Conservation (phyloP, 1,284 basidiomycete species). For the Rhodotorula sp. region DNA sequence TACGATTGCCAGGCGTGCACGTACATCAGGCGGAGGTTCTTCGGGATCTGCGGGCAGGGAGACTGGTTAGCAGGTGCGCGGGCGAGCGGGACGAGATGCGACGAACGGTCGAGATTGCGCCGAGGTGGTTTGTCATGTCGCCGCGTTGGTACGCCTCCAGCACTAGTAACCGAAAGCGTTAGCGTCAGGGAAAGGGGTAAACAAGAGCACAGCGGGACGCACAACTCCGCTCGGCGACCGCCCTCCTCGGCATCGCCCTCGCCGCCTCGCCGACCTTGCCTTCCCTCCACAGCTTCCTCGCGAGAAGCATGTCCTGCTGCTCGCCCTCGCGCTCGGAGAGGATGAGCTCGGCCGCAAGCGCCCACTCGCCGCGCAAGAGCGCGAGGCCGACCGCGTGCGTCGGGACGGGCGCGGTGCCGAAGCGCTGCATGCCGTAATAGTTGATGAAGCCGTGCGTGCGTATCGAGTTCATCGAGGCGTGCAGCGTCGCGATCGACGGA, state of each 20-base stretch:
- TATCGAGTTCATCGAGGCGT: conserved; percentile 74
- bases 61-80: neutral
- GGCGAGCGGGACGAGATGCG: neutral
- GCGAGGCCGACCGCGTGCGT: conserved; percentile 92
- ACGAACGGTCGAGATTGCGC: conserved; percentile 77
- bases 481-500: conserved; percentile 68
- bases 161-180: conserved; percentile 51
- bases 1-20: conserved; percentile 99
- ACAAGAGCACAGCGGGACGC: neutral
- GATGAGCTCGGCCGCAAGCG: conserved; percentile 78
- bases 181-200: neutral
- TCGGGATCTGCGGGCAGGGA: conserved; percentile 69
- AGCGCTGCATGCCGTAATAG: conserved; percentile 99
- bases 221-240: conserved; percentile 84
- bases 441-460: conserved; percentile 92
- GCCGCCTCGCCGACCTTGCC: conserved; percentile 74
- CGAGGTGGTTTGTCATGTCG: conserved; percentile 80
- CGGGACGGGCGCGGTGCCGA: conserved; percentile 93
- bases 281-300: conserved; percentile 78
- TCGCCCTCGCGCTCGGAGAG: conserved; percentile 81
- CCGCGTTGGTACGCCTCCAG: conserved; percentile 81
- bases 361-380: conserved; percentile 85
- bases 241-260: conserved; percentile 77
- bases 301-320: conserved; percentile 78
- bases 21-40: conserved; percentile 93